phyloP scores from a whole-genome alignment of 257 asterid genomes.

The Nicotiana obtusifolia region DNA sequence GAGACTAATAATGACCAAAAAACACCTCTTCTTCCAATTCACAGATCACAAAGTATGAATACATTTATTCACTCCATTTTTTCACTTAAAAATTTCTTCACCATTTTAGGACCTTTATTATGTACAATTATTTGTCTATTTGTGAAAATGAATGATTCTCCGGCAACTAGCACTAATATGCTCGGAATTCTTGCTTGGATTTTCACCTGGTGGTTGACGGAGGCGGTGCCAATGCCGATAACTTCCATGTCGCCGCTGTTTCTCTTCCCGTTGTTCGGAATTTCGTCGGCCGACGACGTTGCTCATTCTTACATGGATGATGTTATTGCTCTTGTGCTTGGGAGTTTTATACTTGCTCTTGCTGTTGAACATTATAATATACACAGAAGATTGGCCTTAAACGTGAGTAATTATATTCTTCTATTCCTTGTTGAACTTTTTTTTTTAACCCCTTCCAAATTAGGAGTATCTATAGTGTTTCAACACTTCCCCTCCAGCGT shows the following conservation, averaged over 20 bases:
- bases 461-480: too few species aligned
- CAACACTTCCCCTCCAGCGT: too few species aligned
- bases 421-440: too few species aligned
- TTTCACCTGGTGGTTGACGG: constrained; percentile 88
- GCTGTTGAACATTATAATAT: constrained; percentile 96
- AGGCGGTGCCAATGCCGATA: constrained; percentile 93
- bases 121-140: constrained; percentile 44
- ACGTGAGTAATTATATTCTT: constrained; percentile 33
- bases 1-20: constrained; percentile 28
- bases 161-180: constrained; percentile 52
- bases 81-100: constrained; percentile 43
- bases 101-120: constrained; percentile 63
- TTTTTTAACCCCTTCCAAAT: too few species aligned
- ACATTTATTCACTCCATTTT: constrained; percentile 31
- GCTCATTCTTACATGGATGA: constrained; percentile 82
- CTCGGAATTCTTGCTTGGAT: constrained; percentile 79
- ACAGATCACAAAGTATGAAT: constrained; percentile 27
- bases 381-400: constrained; percentile 83
- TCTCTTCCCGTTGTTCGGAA: constrained; percentile 85
- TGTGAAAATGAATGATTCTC: constrained; percentile 31
- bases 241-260: constrained; percentile 92
- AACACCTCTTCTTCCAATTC: constrained; percentile 65
- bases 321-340: constrained; percentile 76
- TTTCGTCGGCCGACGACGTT: constrained; percentile 71
- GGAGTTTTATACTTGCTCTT: constrained; percentile 89